These are phyloP conservation scores for Scheffersomyces illinoinensis DNA, from an alignment of 1,139 yeast species.

Conservation along the genomic window DNA sequence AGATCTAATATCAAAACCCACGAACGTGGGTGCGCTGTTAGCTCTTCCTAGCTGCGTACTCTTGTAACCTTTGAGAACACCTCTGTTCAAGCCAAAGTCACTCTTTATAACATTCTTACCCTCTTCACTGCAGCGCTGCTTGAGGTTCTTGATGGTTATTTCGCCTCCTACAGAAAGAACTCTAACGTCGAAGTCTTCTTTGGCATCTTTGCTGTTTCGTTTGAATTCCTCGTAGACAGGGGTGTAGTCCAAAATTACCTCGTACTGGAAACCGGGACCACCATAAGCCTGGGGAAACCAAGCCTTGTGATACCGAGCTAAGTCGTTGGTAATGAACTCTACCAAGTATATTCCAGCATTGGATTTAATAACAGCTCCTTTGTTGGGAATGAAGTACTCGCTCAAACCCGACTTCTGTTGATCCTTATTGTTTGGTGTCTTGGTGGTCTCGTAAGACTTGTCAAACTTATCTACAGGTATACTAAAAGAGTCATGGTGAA, in stretches of 20 bases:
- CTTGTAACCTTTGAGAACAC: conserved; percentile 44
- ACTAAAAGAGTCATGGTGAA: conserved; percentile 78
- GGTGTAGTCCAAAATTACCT: conserved; percentile 49
- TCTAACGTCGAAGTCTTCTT: conserved; percentile 47
- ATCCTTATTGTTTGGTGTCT: conserved; percentile 18
- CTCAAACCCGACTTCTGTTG: conserved; percentile 25
- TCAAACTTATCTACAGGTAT: conserved; percentile 61
- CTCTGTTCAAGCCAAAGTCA: conserved; percentile 45
- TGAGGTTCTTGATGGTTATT: conserved; percentile 31
- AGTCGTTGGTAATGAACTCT: conserved; percentile 63
- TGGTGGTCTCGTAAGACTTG: conserved; percentile 29
- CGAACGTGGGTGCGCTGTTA: conserved; percentile 18
- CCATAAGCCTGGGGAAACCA: conserved; percentile 56
- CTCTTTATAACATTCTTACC: conserved; percentile 24
- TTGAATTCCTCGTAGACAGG: conserved; percentile 43
- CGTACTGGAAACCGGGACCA: conserved; percentile 61
- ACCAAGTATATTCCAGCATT: conserved; percentile 70
- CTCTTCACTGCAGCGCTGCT: conserved; percentile 18
- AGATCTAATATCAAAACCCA: conserved; percentile 31
- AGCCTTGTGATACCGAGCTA: conserved; percentile 63
- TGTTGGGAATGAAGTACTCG: conserved; percentile 33
- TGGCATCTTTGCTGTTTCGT: conserved; percentile 21
- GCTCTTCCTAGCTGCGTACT: conserved; percentile 45
- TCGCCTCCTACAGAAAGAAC: conserved; percentile 49
- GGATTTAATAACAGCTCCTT: conserved; percentile 50